Evolutionary conservation across 164 flowering plant genomes (phyloP), one percentile per base, ranked within the genome.

Genomic region (Stephania japonica): DNA sequence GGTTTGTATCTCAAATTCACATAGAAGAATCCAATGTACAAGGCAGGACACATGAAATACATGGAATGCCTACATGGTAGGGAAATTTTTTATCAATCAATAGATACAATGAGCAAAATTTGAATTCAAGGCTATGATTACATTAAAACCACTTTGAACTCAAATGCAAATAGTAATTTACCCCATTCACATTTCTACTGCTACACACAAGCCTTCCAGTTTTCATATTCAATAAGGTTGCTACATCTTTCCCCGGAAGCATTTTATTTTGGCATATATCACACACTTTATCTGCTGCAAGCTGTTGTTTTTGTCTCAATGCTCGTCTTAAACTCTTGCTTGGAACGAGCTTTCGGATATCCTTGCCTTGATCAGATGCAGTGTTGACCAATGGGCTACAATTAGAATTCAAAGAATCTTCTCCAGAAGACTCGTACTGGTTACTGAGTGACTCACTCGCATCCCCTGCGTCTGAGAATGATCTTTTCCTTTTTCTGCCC

Each of bases 221-320:
- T 75, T 85, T 87, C 85, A 83, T 78, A 75, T 90, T 96, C 80
- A 93, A 59, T 16, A 96, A 85, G 44, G 97, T 74, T 18, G 99
- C 91, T 43, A 91, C 98, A 84, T 96, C 97, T 80, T 93, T 93
- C 67, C 89, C 93, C 13, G 92, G 95, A 56, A 93, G 92, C 86
- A 95, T 87, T 84, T 83, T 89, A 41, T 87, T 92, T 67, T 88
- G 89, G 76, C 99, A 93, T 49, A 95, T 83, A 72, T 85, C 93
- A 79, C 99, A 95, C 80, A 82, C 76, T 79, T 89, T 86, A 73
- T 87, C 91, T 67, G 97, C 78, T 25, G 91, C 97, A 44, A 86
- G 71, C 43, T 85, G 87, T 42, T 90, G 90, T 67, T 85, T 89
- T 76, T 79, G 72, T 80, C 94, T 91, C 80, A 90, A 65, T 66